These are phyloP conservation scores for Hirsutella minnesotensis DNA, from an alignment of 2,329 filamentous ascomycete genomes.

Conservation along the genomic window DNA sequence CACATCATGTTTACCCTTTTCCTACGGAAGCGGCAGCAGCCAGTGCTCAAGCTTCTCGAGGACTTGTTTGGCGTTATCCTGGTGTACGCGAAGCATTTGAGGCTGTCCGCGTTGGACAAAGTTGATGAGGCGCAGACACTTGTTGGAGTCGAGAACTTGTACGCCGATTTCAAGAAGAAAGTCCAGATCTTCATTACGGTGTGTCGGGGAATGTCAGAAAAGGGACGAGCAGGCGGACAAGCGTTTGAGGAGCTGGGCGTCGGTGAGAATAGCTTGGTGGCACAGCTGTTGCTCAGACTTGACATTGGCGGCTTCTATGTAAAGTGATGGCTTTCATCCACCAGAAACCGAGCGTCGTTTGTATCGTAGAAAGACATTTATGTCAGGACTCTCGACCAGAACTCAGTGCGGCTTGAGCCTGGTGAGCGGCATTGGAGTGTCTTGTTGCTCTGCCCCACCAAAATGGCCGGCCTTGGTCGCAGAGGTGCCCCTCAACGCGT, in stretches of 20 bases:
- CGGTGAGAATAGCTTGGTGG: slow-evolving; percentile 46
- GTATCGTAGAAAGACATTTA: too few species aligned
- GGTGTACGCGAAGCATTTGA: slow-evolving; percentile 47
- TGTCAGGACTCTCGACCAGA: too few species aligned
- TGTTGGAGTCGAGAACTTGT: slow-evolving; percentile 32
- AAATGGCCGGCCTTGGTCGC: not conserved
- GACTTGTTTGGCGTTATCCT: slow-evolving; percentile 66
- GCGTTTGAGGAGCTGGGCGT: slow-evolving; percentile 19
- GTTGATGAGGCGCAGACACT: slow-evolving; percentile 6
- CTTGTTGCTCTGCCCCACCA: not conserved
- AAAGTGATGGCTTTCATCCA: too few species aligned
- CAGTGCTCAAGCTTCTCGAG: slow-evolving; percentile 61
- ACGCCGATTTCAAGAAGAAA: slow-evolving; percentile 57
- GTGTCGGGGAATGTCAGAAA: slow-evolving; percentile 56
- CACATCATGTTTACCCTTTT: slow-evolving; percentile 63
- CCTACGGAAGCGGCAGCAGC: slow-evolving; percentile 61
- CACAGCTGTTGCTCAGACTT: slow-evolving; percentile 54
- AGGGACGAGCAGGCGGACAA: slow-evolving; percentile 30
- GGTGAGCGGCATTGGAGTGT: not conserved
- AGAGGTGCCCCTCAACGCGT: slow-evolving; percentile 2
- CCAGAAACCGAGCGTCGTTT: too few species aligned
- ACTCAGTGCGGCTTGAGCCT: too few species aligned
- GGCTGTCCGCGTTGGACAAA: slow-evolving; percentile 24
- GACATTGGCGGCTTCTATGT: slow-evolving; percentile 57
- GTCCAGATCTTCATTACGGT: slow-evolving; percentile 63